These are phyloP conservation scores for Biscogniauxia mediterranea DNA, from an alignment of 2,329 filamentous ascomycete genomes.

Conservation along the genomic window DNA sequence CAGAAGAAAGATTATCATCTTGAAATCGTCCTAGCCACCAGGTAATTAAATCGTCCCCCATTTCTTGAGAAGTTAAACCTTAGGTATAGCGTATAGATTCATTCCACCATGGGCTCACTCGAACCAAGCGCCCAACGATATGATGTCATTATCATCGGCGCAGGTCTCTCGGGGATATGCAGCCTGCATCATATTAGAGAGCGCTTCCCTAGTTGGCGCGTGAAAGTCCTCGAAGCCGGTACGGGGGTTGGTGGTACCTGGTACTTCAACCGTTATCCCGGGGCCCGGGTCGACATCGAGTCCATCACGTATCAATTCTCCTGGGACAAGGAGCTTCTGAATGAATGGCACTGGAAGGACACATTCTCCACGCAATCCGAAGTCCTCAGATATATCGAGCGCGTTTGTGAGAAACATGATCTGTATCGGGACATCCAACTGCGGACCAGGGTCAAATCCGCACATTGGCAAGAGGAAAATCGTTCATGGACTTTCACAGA, in stretches of 20 bases:
- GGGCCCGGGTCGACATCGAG: constrained; percentile 39
- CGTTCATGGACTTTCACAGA: constrained; percentile 45
- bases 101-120: no score
- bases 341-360: constrained; percentile 44
- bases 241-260: constrained; percentile 41
- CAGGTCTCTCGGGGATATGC: constrained; percentile 37
- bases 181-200: constrained; percentile 37
- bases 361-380: constrained; percentile 40
- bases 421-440: constrained; percentile 46
- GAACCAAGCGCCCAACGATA: constrained; percentile 12
- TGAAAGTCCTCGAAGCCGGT: constrained; percentile 39
- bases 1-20: no score
- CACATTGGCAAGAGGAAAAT: constrained; percentile 36
- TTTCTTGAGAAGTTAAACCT: no score
- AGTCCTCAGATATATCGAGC: constrained; percentile 44
- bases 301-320: constrained; percentile 35
- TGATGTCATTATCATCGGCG: constrained; percentile 40
- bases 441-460: constrained; percentile 40
- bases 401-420: constrained; percentile 43
- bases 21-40: no score
- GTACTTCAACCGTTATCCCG: constrained; percentile 45
- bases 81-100: no score
- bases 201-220: constrained; percentile 30
- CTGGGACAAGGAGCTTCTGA: constrained; percentile 36
- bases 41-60: no score